phyloP scores from a whole-genome alignment of 192 early-diverging fungal genomes.

The Mortierella hygrophila region DNA sequence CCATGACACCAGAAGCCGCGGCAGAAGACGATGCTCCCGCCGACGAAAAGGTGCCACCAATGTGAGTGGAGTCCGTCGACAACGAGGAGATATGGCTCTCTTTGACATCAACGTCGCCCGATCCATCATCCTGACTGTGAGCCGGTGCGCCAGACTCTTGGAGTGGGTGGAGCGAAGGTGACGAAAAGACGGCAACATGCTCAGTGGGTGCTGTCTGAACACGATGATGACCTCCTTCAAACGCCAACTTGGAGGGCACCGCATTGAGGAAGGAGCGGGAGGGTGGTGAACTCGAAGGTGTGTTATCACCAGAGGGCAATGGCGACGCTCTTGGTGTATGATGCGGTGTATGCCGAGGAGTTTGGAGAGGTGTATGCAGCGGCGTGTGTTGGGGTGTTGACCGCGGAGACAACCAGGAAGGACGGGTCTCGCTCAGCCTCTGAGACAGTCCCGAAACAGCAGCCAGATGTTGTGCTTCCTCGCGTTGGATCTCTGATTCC shows the following conservation, averaged over 20 bases:
- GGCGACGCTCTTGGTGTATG: slow-evolving; percentile 48
- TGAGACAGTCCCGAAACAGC: slow-evolving; percentile 34
- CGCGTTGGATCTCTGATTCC: slow-evolving; percentile 1
- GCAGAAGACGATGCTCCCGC: slow-evolving; percentile 15
- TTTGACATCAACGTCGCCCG: slow-evolving; percentile 29
- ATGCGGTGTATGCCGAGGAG: slow-evolving; percentile 41
- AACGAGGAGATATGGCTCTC: background rate
- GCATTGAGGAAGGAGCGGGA: slow-evolving; percentile 36
- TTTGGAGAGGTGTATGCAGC: slow-evolving; percentile 41
- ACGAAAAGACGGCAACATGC: slow-evolving; percentile 45
- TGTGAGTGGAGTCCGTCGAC: background rate
- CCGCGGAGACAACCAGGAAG: slow-evolving; percentile 44
- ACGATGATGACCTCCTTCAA: slow-evolving; percentile 48
- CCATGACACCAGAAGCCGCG: slow-evolving; percentile 14
- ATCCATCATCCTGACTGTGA: slow-evolving; percentile 42
- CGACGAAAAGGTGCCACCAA: background rate
- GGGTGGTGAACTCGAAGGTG: slow-evolving; percentile 51
- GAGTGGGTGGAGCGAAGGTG: slow-evolving; percentile 38
- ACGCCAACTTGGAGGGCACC: slow-evolving; percentile 23
- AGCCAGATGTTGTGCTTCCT: slow-evolving; percentile 18
- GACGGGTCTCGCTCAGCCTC: slow-evolving; percentile 25
- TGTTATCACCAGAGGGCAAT: slow-evolving; percentile 47
- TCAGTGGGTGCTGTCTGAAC: slow-evolving; percentile 49
- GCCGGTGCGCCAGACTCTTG: slow-evolving; percentile 20
- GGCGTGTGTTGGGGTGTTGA: slow-evolving; percentile 46